A percentile compares a stretch with the other conserved stretches of the same genome.
Evolutionary conservation across 2,329 filamentous ascomycete genomes (phyloP).

Genomic region (Penicillium freii): DNA sequence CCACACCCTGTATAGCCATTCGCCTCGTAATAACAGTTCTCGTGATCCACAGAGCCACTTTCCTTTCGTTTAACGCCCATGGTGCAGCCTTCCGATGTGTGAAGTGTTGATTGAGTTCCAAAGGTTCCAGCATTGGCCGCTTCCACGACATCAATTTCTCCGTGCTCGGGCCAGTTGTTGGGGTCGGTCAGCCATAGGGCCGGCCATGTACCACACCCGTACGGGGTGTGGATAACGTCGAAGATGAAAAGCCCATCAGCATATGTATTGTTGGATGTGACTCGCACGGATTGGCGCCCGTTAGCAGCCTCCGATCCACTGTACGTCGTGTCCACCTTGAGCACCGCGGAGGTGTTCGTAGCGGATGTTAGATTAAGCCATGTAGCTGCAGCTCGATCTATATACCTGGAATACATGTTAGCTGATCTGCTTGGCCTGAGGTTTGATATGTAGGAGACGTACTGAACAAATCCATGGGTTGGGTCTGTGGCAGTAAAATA

Average conservation of each 20-base stretch:
- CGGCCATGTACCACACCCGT: conserved; percentile 64
- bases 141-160: conserved; percentile 65
- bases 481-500: conserved; percentile 44
- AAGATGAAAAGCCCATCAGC: conserved; percentile 63
- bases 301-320: conserved; percentile 42
- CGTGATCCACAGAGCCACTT: conserved; percentile 45
- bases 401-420: conserved; percentile 32
- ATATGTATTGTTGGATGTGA: conserved; percentile 61
- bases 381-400: conserved; percentile 35
- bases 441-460: conserved; percentile 20
- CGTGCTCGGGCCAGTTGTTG: conserved; percentile 60
- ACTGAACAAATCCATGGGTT: conserved; percentile 44
- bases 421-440: neutral
- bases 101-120: conserved; percentile 61
- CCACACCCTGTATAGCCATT: conserved; percentile 60
- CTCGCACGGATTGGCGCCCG: conserved; percentile 63
- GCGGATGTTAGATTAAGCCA: conserved; percentile 60
- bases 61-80: conserved; percentile 54
- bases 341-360: conserved; percentile 50
- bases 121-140: conserved; percentile 54
- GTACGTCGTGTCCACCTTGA: conserved; percentile 57
- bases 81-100: conserved; percentile 57
- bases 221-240: conserved; percentile 62
- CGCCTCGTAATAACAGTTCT: conserved; percentile 54
- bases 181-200: conserved; percentile 65